A percentile compares a stretch with the other conserved stretches of the same genome.
Evolutionary conservation across 2,329 filamentous ascomycete genomes (phyloP).

Genomic region (Hypomyces rosellus): DNA sequence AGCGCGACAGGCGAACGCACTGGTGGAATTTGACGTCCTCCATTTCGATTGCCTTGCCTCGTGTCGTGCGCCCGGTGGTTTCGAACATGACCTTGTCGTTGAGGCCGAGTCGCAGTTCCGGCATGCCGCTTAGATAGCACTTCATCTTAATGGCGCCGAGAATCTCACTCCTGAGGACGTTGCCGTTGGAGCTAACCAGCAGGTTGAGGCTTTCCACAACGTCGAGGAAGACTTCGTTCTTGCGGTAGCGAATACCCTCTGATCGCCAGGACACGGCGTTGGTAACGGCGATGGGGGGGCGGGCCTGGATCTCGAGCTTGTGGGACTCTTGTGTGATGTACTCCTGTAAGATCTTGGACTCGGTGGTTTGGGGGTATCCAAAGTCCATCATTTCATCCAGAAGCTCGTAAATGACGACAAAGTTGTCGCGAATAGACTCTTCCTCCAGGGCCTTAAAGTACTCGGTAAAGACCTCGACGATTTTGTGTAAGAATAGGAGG

Average conservation of each 20-base stretch:
- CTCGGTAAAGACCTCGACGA: slow-evolving; percentile 98
- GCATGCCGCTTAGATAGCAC: slow-evolving; percentile 98
- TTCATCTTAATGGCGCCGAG: slow-evolving; percentile 99
- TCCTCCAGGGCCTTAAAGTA: slow-evolving; percentile 99
- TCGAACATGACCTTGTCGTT: slow-evolving; percentile 99
- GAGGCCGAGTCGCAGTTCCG: slow-evolving; percentile 83
- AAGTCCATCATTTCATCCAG: slow-evolving; percentile 99
- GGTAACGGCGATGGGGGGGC: slow-evolving; percentile 94
- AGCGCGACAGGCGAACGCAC: slow-evolving; percentile 88
- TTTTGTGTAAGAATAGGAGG: slow-evolving; percentile 92
- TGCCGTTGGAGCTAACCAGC: slow-evolving; percentile 87
- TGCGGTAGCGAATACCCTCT: slow-evolving; percentile 95
- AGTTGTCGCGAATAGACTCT: slow-evolving; percentile 98
- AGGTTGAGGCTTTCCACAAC: slow-evolving; percentile 96
- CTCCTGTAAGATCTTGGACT: slow-evolving; percentile 97
- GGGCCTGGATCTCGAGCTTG: slow-evolving; percentile 93
- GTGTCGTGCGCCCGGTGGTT: slow-evolving; percentile 85
- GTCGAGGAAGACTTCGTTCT: slow-evolving; percentile 98
- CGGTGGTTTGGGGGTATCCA: slow-evolving; percentile 96
- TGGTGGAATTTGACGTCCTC: slow-evolving; percentile 99
- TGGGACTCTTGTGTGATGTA: slow-evolving; percentile 99
- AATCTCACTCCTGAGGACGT: slow-evolving; percentile 93
- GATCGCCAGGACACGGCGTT: slow-evolving; percentile 98
- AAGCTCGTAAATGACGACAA: slow-evolving; percentile 97
- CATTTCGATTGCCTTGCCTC: slow-evolving; percentile 98